A percentile compares a stretch with the other conserved stretches of the same genome.
Evolutionary conservation across 164 flowering plant species (phyloP).

Genomic region (Vitis amurensis): DNA sequence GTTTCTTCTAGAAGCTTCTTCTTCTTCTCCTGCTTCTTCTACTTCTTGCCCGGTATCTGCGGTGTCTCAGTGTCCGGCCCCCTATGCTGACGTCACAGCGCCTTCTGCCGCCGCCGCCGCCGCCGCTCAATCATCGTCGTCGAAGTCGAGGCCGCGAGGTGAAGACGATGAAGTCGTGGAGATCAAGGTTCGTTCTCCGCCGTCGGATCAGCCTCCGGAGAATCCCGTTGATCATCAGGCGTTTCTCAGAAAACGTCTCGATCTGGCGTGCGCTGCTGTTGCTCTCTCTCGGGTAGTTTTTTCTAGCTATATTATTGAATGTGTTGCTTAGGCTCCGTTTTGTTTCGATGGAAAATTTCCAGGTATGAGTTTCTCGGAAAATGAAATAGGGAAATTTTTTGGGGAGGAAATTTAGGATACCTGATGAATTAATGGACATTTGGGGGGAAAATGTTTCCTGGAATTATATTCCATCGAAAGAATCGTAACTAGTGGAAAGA

Average conservation of each 20-base stretch:
- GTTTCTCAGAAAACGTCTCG: conserved; percentile 31
- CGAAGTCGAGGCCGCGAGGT: conserved; percentile 10
- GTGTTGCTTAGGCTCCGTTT: too few relatives aligned
- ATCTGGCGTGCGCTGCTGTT: conserved; percentile 45
- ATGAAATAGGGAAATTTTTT: too few relatives aligned
- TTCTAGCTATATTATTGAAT: neutral
- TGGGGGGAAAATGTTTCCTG: too few relatives aligned
- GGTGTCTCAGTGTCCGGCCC: neutral
- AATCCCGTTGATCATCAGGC: conserved; percentile 30
- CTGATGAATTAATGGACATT: too few relatives aligned
- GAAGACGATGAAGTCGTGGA: conserved; percentile 25
- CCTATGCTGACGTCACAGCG: neutral
- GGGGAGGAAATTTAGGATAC: too few relatives aligned
- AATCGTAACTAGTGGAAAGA: neutral
- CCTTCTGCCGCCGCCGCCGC: neutral
- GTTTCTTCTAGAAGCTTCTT: conserved; percentile 26
- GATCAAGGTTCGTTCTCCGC: conserved; percentile 15
- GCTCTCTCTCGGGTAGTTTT: conserved; percentile 30
- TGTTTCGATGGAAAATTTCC: too few relatives aligned
- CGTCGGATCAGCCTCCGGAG: conserved; percentile 11
- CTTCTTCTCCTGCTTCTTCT: neutral
- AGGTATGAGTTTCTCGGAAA: too few relatives aligned
- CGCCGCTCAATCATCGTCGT: conserved; percentile 6
- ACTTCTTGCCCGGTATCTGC: too few relatives aligned
- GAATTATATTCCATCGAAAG: too few relatives aligned